Evolutionary conservation across 2,329 filamentous ascomycete species (phyloP).

Genomic region (Cladosporium sp.): DNA sequence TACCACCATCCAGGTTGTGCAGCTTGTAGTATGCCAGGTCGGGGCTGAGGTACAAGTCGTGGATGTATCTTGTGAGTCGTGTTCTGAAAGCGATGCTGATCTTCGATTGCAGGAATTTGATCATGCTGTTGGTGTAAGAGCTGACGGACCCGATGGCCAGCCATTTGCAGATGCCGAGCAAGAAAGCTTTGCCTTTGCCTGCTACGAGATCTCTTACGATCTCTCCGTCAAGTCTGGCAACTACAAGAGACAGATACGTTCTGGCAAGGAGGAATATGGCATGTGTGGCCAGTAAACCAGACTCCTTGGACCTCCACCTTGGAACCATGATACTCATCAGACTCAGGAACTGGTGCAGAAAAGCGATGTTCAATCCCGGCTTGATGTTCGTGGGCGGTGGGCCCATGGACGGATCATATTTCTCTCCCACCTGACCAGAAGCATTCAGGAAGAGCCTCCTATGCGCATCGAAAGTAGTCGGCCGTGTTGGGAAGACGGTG

Average conservation of each 20-base stretch:
- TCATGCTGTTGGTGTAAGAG: conserved; percentile 97
- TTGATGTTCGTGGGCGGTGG: conserved; percentile 88
- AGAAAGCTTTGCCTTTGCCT: conserved; percentile 81
- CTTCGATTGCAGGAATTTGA: conserved; percentile 96
- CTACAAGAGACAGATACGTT: conserved; percentile 89
- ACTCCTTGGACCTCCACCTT: conserved; percentile 91
- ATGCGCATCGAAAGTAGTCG: conserved; percentile 93
- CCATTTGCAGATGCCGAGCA: conserved; percentile 91
- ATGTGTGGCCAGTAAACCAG: conserved; percentile 82
- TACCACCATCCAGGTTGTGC: conserved; percentile 83
- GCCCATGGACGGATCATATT: conserved; percentile 19
- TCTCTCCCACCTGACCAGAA: conserved; percentile 54
- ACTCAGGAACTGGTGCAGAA: conserved; percentile 93
- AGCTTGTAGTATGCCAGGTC: conserved; percentile 96
- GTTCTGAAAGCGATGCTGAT: conserved; percentile 98
- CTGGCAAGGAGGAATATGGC: conserved; percentile 83
- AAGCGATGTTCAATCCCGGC: conserved; percentile 89
- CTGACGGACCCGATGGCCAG: conserved; percentile 88
- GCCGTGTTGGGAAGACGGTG: conserved; percentile 82
- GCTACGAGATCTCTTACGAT: conserved; percentile 96
- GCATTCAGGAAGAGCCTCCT: conserved; percentile 87
- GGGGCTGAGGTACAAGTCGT: conserved; percentile 92
- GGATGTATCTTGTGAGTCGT: conserved; percentile 88
- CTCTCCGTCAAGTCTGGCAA: conserved; percentile 88
- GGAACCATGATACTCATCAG: conserved; percentile 97